Evolutionary conservation across 495 filamentous ascomycete genomes (phyloP).

Genomic region (Darksidea phi): DNA sequence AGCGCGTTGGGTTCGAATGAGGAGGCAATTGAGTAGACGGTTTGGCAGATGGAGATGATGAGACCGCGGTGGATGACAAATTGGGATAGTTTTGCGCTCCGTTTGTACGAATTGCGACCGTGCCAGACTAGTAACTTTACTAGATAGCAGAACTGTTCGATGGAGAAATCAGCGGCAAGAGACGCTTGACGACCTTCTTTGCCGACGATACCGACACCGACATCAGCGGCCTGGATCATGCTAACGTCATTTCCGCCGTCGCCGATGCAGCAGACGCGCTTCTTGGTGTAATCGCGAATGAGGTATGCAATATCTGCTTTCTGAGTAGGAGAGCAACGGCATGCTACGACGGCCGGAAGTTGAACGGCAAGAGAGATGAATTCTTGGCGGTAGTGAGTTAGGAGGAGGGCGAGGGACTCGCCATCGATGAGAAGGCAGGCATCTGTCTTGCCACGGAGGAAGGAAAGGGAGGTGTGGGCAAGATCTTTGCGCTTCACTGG

Average conservation of each 20-base stretch:
- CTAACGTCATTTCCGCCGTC: slow-evolving; percentile 98
- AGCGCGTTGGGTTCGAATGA: slow-evolving; percentile 90
- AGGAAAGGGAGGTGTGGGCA: slow-evolving; percentile 81
- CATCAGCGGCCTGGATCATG: slow-evolving; percentile 98
- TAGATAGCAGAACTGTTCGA: slow-evolving; percentile 92
- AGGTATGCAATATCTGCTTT: slow-evolving; percentile 91
- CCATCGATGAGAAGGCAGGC: slow-evolving; percentile 95
- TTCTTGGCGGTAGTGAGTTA: slow-evolving; percentile 72
- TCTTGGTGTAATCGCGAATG: slow-evolving; percentile 88
- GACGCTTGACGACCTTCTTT: slow-evolving; percentile 96
- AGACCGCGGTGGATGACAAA: slow-evolving; percentile 98
- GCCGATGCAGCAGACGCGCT: slow-evolving; percentile 93
- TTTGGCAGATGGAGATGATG: slow-evolving; percentile 93
- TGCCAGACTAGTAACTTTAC: slow-evolving; percentile 98
- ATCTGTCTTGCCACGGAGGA: slow-evolving; percentile 81
- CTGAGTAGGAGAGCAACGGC: slow-evolving; percentile 94
- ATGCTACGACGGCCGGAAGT: slow-evolving; percentile 90
- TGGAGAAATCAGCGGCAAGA: slow-evolving; percentile 93
- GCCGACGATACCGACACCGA: slow-evolving; percentile 96
- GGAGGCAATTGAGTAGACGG: slow-evolving; percentile 91
- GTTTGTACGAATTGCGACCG: slow-evolving; percentile 93
- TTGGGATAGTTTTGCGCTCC: slow-evolving; percentile 90
- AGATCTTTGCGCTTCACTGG: slow-evolving; percentile 65
- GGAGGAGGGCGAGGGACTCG: slow-evolving; percentile 78
- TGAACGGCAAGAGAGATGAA: slow-evolving; percentile 88